Conservation (phyloP, 192 early-diverging fungal genomes). For the Haplosporangium gracile region DNA sequence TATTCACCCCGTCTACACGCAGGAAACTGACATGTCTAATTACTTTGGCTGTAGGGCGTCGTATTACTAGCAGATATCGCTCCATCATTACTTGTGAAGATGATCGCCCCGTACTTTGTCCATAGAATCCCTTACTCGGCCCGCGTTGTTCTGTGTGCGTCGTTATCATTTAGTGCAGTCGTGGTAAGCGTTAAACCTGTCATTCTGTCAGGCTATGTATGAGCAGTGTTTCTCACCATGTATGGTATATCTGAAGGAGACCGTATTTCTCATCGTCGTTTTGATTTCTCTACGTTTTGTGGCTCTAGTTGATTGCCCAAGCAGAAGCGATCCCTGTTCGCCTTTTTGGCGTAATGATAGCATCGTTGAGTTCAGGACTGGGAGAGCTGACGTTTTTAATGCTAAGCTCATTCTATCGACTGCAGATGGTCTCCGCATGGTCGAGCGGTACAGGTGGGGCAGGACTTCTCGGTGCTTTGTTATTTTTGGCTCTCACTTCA, state of each 20-base stretch:
- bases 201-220: background rate
- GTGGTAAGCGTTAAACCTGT: conserved; percentile 12
- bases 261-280: background rate
- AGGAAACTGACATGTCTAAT: background rate
- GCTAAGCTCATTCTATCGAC: conserved; percentile 57
- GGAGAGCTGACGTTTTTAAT: conserved; percentile 61
- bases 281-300: background rate
- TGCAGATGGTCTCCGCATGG: conserved; percentile 58
- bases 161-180: conserved; percentile 38
- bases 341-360: conserved; percentile 49
- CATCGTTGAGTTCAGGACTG: conserved; percentile 58
- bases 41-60: conserved; percentile 27
- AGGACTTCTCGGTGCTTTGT: conserved; percentile 53
- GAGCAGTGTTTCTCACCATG: too few species aligned
- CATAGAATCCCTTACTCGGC: conserved; percentile 27
- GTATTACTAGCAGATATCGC: conserved; percentile 60
- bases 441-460: conserved; percentile 60
- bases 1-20: background rate
- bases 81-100: conserved; percentile 57
- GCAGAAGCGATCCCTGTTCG: conserved; percentile 25
- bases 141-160: conserved; percentile 30
- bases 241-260: too few species aligned
- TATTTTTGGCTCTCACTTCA: conserved; percentile 57
- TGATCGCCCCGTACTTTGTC: conserved; percentile 59
- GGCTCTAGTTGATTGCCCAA: conserved; percentile 38